Conservation (phyloP, 345 rosid species). For the Hypericum androsaemum region DNA sequence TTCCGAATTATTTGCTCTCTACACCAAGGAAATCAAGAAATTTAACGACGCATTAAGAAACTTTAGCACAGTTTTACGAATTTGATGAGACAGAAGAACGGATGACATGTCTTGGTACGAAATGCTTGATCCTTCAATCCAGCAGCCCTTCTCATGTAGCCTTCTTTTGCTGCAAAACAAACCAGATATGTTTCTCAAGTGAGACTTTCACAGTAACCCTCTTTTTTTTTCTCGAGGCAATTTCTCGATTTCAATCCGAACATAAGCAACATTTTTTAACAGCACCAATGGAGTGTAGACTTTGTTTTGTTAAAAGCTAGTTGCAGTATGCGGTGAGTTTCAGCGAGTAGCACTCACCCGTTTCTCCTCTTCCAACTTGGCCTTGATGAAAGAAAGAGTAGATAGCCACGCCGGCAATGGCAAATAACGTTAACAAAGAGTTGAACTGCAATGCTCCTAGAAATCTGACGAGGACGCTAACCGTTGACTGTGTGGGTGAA, state of each 20-base stretch:
- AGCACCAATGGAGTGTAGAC: too few relatives aligned
- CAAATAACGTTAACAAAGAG: slow-evolving; percentile 13
- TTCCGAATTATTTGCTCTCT: too few relatives aligned
- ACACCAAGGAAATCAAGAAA: too few relatives aligned
- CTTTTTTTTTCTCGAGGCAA: too few relatives aligned
- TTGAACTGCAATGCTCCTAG: too few relatives aligned
- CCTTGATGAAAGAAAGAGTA: slow-evolving; percentile 85
- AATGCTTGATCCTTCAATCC: too few relatives aligned
- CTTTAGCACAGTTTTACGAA: too few relatives aligned
- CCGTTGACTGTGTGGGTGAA: slow-evolving; percentile 96
- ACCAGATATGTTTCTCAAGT: not conserved
- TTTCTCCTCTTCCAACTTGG: slow-evolving; percentile 89
- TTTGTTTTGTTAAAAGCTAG: not conserved
- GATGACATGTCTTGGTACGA: too few relatives aligned
- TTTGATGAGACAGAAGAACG: too few relatives aligned
- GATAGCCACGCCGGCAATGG: slow-evolving; percentile 80
- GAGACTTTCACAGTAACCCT: not conserved
- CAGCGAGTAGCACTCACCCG: slow-evolving; percentile 33
- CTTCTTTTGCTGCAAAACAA: slow-evolving; percentile 42
- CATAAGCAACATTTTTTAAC: too few relatives aligned
- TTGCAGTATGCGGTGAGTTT: not conserved
- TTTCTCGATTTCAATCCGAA: too few relatives aligned
- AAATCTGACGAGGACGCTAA: not conserved
- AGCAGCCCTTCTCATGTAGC: slow-evolving; percentile 28
- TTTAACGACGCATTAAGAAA: too few relatives aligned